Evolutionary conservation across 495 filamentous ascomycete genomes (phyloP).

Genomic region (Aspergillus leporis): DNA sequence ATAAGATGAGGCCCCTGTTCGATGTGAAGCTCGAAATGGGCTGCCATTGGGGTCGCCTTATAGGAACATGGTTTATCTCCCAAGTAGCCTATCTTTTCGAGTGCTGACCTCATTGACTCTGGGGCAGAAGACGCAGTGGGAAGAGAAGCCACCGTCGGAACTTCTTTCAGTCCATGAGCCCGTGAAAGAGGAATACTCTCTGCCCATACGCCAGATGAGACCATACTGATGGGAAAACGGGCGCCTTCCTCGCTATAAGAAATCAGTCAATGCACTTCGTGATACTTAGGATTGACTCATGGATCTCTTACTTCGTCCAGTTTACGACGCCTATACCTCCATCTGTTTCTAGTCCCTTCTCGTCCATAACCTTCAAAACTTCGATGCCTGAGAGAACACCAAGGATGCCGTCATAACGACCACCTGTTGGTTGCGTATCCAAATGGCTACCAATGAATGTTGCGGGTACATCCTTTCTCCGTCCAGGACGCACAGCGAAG

Average conservation of each 20-base stretch:
- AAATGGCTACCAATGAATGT: constrained; percentile 75
- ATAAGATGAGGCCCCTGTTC: constrained; percentile 78
- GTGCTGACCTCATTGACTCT: constrained; percentile 66
- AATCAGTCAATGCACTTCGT: constrained; percentile 14
- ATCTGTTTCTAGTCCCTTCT: constrained; percentile 67
- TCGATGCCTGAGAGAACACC: constrained; percentile 74
- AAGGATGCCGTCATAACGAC: constrained; percentile 73
- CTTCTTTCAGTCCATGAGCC: constrained; percentile 61
- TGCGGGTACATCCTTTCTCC: constrained; percentile 52
- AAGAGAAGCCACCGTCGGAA: constrained; percentile 46
- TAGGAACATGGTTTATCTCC: constrained; percentile 58
- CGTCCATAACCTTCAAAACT: constrained; percentile 66
- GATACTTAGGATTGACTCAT: not conserved
- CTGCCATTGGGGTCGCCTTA: constrained; percentile 66
- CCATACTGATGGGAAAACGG: constrained; percentile 76
- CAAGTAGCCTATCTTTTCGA: constrained; percentile 71
- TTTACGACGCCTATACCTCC: constrained; percentile 73
- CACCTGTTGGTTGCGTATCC: constrained; percentile 77
- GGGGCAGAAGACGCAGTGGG: constrained; percentile 46
- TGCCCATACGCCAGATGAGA: constrained; percentile 76
- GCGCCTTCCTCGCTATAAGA: constrained; percentile 68
- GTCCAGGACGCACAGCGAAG: constrained; percentile 68
- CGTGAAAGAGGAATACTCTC: constrained; percentile 61
- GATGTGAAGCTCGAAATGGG: constrained; percentile 83
- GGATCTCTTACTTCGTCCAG: constrained; percentile 67